Evolutionary conservation across 2,329 filamentous ascomycete genomes (phyloP).

Genomic region (Botrytis fragariae): DNA sequence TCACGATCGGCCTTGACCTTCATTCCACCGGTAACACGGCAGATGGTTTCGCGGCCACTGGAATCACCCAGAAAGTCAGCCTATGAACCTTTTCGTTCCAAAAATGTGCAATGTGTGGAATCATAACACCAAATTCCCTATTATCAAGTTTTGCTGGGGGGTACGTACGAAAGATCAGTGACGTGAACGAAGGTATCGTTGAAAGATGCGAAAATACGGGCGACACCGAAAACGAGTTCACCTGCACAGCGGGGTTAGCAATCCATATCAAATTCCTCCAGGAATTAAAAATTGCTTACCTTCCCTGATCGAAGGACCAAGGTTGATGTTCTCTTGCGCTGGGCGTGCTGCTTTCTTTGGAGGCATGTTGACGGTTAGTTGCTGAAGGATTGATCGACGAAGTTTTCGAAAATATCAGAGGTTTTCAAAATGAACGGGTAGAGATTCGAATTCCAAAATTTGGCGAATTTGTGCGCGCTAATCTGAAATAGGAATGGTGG

Average conservation of each 20-base stretch:
- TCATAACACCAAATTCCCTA: constrained; percentile 24
- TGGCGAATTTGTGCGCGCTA: constrained; percentile 23
- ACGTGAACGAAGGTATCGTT: constrained; percentile 84
- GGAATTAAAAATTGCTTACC: constrained; percentile 52
- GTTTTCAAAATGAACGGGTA: constrained; percentile 15
- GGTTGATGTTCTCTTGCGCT: constrained; percentile 95
- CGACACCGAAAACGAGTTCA: constrained; percentile 76
- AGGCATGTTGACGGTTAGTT: constrained; percentile 77
- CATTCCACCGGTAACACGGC: constrained; percentile 99
- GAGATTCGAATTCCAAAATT: constrained; percentile 16
- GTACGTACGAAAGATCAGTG: constrained; percentile 89
- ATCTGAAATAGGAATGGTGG: constrained; percentile 34
- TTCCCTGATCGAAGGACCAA: constrained; percentile 95
- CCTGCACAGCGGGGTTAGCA: constrained; percentile 43
- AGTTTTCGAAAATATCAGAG: constrained; percentile 12
- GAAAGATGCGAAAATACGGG: constrained; percentile 75
- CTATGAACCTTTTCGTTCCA: constrained; percentile 43
- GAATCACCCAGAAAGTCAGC: constrained; percentile 68
- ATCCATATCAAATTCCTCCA: neutral
- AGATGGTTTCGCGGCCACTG: constrained; percentile 99
- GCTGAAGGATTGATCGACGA: constrained; percentile 38
- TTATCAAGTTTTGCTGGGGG: constrained; percentile 25
- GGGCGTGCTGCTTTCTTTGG: constrained; percentile 86
- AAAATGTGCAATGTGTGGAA: constrained; percentile 14
- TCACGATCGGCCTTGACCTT: constrained; percentile 99